Evolutionary conservation across 306 rosid genomes (phyloP), one percentile per base, ranked within the genome.

Genomic region (Astragalus glycyphyllos): DNA sequence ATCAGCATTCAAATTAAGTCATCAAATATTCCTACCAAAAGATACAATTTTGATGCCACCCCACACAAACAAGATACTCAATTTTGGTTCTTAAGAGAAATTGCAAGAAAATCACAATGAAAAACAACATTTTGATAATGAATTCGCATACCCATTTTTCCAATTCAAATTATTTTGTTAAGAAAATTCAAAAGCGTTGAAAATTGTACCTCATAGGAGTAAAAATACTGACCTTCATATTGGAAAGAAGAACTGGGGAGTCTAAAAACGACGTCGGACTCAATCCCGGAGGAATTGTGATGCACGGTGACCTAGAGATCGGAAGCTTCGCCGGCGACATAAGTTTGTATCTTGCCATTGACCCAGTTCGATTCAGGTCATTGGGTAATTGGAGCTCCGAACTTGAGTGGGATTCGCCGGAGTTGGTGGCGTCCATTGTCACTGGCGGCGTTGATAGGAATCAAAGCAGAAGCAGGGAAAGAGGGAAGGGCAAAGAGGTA

Each of bases 291-390:
- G 98, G 97, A 17, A 90, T 83, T 29, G 95, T 90, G 41, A 87
- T 83, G 78, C 89, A 84, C 56, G 92, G 80, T 35, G 96, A 84
- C 86, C 98, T 73, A 47, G 97, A 89, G 97, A 94, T 94, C 89
- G 98, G 98, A 55, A 94, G 98, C 82, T 90, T 90, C 37, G 97
- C 92, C 79, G 98, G 98, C 15, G 98, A 83, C 86, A 90, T 69
- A 11, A 86, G 87, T 85, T 86, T 94, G 85, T 94, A 94, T 88
- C 83, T 89, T 3, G 97, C 85, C 59, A 32, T 45, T 13, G 73
- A 48, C 59, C 65, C 68, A 26, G 16, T 37, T 45, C 51, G 80
- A 48, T 78, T 77, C 73, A 84, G 83, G 83, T 92, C 84, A 34
- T 31, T 6, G 4, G 11, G 15, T 20, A 6, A 69, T 64, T 41